These are phyloP conservation scores for Microdochium nivale DNA, from an alignment of 2,329 filamentous ascomycete genomes.

Conservation along the genomic window DNA sequence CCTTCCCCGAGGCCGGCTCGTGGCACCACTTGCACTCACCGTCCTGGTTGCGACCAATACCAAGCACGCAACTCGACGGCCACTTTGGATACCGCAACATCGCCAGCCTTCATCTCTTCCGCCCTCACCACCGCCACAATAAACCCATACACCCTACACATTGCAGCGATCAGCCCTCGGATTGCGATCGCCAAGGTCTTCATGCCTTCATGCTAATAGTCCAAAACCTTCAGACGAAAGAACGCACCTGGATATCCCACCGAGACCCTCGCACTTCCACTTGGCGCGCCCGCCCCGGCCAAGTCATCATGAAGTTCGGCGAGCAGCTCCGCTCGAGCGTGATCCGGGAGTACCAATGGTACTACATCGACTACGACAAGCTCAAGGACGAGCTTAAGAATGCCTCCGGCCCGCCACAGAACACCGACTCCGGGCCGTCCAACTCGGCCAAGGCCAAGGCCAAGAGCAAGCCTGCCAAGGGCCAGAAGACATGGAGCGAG, in stretches of 20 bases:
- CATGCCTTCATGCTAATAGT: slow-evolving; percentile 1
- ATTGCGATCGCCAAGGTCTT: neutral
- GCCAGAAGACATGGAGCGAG: slow-evolving; percentile 66
- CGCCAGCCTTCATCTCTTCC: no score
- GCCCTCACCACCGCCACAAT: neutral
- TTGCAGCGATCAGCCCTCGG: neutral
- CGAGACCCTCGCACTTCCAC: slow-evolving; percentile 12
- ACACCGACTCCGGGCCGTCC: slow-evolving; percentile 24
- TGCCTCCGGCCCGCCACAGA: slow-evolving; percentile 41
- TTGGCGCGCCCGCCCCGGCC: slow-evolving; percentile 36
- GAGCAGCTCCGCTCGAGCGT: slow-evolving; percentile 93
- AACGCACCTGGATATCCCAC: slow-evolving; percentile 30
- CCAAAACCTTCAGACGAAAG: slow-evolving; percentile 32
- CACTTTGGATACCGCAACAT: no score
- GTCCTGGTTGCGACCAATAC: no score
- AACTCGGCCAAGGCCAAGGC: slow-evolving; percentile 21
- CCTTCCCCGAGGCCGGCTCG: no score
- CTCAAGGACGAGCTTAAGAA: slow-evolving; percentile 82
- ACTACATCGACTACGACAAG: slow-evolving; percentile 96
- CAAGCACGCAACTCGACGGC: no score
- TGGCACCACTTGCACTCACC: no score
- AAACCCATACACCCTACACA: neutral
- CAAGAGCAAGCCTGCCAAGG: slow-evolving; percentile 23
- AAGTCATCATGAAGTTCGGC: slow-evolving; percentile 74
- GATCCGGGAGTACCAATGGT: slow-evolving; percentile 95